These are phyloP conservation scores for Saccharomycopsis fodiens DNA, from an alignment of 805 yeast genomes.

Conservation along the genomic window DNA sequence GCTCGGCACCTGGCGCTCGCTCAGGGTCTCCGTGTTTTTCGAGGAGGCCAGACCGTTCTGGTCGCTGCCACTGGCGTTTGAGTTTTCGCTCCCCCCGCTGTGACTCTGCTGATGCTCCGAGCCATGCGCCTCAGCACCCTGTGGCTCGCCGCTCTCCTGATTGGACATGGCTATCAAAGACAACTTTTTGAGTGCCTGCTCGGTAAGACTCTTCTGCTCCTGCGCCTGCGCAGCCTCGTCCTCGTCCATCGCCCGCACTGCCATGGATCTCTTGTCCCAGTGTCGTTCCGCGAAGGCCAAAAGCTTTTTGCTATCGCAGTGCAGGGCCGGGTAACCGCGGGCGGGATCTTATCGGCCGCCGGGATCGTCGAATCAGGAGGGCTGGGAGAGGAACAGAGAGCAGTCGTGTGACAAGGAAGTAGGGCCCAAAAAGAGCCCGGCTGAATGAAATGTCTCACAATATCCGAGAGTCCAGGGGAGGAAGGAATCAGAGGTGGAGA, in stretches of 20 bases:
- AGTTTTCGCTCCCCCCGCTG: not conserved
- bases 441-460: too few species aligned
- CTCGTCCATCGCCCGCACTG: not conserved
- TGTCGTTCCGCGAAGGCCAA: too few species aligned
- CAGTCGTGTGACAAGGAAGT: too few species aligned
- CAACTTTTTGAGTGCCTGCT: conserved; percentile 12
- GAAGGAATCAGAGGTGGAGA: too few species aligned
- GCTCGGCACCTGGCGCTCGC: conserved; percentile 12
- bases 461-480: too few species aligned
- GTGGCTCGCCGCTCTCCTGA: not conserved
- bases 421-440: too few species aligned
- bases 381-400: too few species aligned
- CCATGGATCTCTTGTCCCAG: too few species aligned
- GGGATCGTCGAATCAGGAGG: too few species aligned
- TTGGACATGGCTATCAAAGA: conserved; percentile 3
- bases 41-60: not conserved
- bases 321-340: too few species aligned
- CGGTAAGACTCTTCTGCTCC: conserved; percentile 10
- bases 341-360: too few species aligned
- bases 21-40: not conserved
- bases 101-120: not conserved
- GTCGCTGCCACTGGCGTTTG: not conserved
- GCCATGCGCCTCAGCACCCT: not conserved
- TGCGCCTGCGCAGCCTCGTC: conserved; percentile 4
- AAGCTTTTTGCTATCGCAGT: too few species aligned